phyloP scores from a whole-genome alignment of 208 protist species.

The Acanthamoeba culbertsoni region DNA sequence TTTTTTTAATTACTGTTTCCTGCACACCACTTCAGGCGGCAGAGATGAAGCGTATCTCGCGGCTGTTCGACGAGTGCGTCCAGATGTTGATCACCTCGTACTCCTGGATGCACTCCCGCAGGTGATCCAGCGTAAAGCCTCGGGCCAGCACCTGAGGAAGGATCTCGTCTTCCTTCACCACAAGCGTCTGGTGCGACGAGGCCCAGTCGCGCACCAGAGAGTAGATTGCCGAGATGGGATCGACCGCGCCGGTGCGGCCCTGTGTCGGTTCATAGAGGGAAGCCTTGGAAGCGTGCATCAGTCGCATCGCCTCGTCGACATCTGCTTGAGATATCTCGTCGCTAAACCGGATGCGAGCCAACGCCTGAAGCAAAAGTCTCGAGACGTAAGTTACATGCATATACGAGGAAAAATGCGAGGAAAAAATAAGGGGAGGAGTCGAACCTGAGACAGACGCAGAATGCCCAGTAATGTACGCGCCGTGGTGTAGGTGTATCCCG shows the following conservation, averaged over 20 bases:
- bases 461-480: constrained; percentile 87
- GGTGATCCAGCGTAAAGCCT: neutral
- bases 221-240: neutral
- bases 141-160: neutral
- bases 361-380: neutral
- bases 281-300: constrained; percentile 77
- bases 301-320: constrained; percentile 83
- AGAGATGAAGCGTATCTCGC: constrained; percentile 1
- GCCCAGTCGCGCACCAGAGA: neutral
- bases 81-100: constrained; percentile 28
- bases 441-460: constrained; percentile 84
- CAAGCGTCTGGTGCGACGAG: neutral
- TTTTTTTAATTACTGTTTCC: too few species aligned
- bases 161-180: neutral
- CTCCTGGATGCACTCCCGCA: neutral
- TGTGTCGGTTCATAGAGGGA: constrained; percentile 51
- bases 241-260: neutral
- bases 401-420: neutral
- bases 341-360: constrained; percentile 80
- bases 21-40: neutral
- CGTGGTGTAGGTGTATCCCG: constrained; percentile 72
- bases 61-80: neutral
- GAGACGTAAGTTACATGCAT: neutral
- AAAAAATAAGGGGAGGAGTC: constrained; percentile 15
- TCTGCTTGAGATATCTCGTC: constrained; percentile 74